Conservation (phyloP, 1,284 basidiomycete genomes). For the Puccinia polysora region DNA sequence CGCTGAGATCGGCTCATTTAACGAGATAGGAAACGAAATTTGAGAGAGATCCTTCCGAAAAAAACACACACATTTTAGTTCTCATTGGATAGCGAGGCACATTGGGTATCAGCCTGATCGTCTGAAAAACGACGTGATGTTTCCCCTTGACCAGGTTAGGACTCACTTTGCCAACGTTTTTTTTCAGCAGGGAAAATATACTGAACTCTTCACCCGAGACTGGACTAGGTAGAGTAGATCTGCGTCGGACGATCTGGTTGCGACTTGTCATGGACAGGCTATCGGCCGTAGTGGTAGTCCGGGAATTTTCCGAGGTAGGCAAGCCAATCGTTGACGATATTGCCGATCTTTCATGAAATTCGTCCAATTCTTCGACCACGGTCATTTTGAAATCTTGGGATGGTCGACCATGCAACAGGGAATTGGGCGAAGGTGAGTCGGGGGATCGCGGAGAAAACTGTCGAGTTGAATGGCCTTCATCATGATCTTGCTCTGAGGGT, state of each 20-base stretch:
- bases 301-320: background rate
- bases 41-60: conserved; percentile 70
- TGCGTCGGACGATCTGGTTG: conserved; percentile 54
- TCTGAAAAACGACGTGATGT: background rate
- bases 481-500: conserved; percentile 11
- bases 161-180: conserved; percentile 80
- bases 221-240: conserved; percentile 62
- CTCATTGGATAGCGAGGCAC: background rate
- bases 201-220: conserved; percentile 73
- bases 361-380: background rate
- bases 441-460: too few relatives aligned
- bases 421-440: too few relatives aligned
- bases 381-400: too few relatives aligned
- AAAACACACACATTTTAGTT: background rate
- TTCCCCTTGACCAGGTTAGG: too few relatives aligned
- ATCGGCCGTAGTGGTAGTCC: background rate
- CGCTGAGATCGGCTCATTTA: conserved; percentile 80
- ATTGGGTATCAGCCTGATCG: too few relatives aligned
- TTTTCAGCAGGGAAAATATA: conserved; percentile 77
- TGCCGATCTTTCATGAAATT: too few relatives aligned
- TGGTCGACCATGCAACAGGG: too few relatives aligned
- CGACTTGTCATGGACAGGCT: background rate
- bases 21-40: conserved; percentile 75
- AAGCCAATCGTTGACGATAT: too few relatives aligned
- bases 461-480: too few relatives aligned